A percentile compares a stretch with the other conserved stretches of the same genome.
Conservation (phyloP, 257 asterid species). For the Verbena officinalis region DNA sequence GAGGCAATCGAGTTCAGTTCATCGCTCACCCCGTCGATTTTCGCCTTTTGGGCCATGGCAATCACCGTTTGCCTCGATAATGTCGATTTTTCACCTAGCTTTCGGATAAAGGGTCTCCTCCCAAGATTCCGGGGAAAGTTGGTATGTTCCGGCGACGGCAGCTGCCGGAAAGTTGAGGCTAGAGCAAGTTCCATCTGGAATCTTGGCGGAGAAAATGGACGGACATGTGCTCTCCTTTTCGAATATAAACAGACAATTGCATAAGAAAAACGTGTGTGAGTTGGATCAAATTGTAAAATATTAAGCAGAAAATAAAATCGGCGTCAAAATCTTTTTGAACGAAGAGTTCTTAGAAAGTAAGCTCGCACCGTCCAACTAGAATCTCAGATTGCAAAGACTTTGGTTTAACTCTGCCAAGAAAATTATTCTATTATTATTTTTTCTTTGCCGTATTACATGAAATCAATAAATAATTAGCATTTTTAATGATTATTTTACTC, state of each 20-base stretch:
- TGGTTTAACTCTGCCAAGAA: no score
- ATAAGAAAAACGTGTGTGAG: conserved; percentile 30
- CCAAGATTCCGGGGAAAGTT: conserved; percentile 21
- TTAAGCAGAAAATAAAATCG: not conserved
- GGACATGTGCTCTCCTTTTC: conserved; percentile 5
- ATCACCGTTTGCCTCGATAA: conserved; percentile 28
- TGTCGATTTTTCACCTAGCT: conserved; percentile 22
- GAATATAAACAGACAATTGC: conserved; percentile 21
- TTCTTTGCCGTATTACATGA: no score
- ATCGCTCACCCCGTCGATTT: conserved; percentile 74
- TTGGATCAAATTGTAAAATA: not conserved
- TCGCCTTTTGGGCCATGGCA: conserved; percentile 56
- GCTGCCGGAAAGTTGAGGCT: conserved; percentile 46
- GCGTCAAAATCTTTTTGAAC: no score
- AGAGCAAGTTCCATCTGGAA: conserved; percentile 52
- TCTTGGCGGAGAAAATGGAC: conserved; percentile 27
- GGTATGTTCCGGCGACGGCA: conserved; percentile 31
- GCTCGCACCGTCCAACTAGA: conserved; percentile 1
- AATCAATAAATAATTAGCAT: no score
- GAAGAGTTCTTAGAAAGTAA: not conserved
- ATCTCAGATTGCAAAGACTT: no score
- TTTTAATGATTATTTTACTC: no score
- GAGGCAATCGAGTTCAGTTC: conserved; percentile 84
- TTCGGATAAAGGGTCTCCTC: conserved; percentile 32
- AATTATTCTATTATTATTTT: no score